Base-by-base conservation (phyloP, 2,329 filamentous ascomycete genomes). In the Furcasterigmium sp. region DNA sequence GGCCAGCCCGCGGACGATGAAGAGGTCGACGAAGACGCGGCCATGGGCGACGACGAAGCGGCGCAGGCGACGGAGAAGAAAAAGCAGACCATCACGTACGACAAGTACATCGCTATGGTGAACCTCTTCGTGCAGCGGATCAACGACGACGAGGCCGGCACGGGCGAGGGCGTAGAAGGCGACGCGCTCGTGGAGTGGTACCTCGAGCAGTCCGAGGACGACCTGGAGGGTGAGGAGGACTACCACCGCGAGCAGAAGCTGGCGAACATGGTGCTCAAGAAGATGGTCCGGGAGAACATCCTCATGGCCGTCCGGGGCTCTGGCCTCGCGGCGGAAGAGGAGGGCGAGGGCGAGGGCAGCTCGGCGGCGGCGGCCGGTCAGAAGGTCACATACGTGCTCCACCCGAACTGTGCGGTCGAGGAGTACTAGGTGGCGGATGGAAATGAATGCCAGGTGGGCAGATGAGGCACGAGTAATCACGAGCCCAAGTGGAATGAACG, bases 221-320 rank as follows among this genome's bases (percentile, higher is more conserved):
- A 94, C 58, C 69, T 98, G 46, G 76, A 85, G 28, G 85, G 72
- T 34, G 84, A 94, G 62, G 89, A 95, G 44, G 88, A 91, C 53
- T 76, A 95, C 57, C 78, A 91, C 59, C 72, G 69, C 14, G 90
- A 97, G 67, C 78, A 80, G 59, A 72, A 72, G 3, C 67, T 95
- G 44, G 85, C 84, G 13, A 78, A 72, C 59, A 93, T 95, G 77
- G 91, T 98, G 42, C 68, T 98, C 53, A 95, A 87, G 76, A 85
- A 88, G 65, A 94, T 97, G 85, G 86, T 96, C 59, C 96, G 93
- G 84, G 91, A 94, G 52, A 90, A 95, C 53, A 91, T 94, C 17
- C 76, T 97, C 39, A 88, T 93, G 67, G 87, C 90, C 42, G 82
- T 90, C 25, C 74, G 81, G 34, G 85, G 76, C 38, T 73, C 82